Base-by-base conservation (phyloP, 768 basidiomycete species). In the Pleurotus tuber-regium region DNA sequence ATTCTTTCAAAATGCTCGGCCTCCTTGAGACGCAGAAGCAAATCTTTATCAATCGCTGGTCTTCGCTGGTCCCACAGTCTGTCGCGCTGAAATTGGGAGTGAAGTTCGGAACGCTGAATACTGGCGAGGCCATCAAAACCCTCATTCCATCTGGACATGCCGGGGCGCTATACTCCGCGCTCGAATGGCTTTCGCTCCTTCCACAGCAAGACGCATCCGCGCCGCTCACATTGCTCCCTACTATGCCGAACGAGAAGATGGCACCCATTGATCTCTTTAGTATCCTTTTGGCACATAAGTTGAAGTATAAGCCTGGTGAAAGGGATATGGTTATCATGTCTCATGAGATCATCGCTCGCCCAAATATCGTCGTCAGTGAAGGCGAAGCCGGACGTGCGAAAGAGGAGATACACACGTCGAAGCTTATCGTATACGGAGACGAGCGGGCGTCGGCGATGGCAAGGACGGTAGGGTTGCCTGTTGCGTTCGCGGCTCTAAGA, bases 311-410 rank as follows among this genome's bases (percentile, higher is more conserved):
- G 0, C 78, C 80, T 0, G 69, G 73, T 31, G 95, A 98, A 65
- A 80, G 85, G 14, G 95, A 98, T 64, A 82, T 92, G 70, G 92
- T 94, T 54, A 77, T 96, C 24, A 81, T 97, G 12, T 75, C 84
- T 47, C 94, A 98, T 67, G 86, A 94, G 65, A 75, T 97, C 57
- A 78, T 88, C 43, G 77, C 85, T 57, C 39, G 54, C 7, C 7
- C 53, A 4, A 51, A 30, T 54, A 10, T 50, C 28, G 2, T 52
- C 51, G 53, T 47, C 4, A n/a, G n/a, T n/a, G n/a, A n/a, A n/a
- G n/a, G n/a, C n/a, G n/a, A n/a, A n/a, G n/a, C n/a, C n/a, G n/a
- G n/a, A n/a, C n/a, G n/a, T n/a, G 49, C 29, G 4, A 52, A 66
- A 30, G 72, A 77, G 57, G 75, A 83, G 57, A 75, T 82, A 26